Evolutionary conservation across 306 rosid species (phyloP).

Genomic region (Acacia acuminata): DNA sequence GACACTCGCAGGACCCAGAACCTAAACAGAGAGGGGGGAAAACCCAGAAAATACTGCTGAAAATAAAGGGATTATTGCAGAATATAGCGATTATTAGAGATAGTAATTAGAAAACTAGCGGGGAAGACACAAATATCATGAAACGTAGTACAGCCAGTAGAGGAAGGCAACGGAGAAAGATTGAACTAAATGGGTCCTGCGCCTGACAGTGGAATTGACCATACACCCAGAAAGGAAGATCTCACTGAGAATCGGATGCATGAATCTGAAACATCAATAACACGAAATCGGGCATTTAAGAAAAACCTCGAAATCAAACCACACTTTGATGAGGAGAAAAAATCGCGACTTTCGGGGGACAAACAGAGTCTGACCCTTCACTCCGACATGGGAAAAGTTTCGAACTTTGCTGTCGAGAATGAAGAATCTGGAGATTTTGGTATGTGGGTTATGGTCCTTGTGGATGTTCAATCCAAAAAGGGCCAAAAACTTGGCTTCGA

Average conservation of each 20-base stretch:
- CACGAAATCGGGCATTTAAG: conserved; percentile 42
- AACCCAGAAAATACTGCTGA: conserved; percentile 9
- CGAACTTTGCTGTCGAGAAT: not conserved
- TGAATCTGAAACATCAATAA: conserved; percentile 69
- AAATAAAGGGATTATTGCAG: not conserved
- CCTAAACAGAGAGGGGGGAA: not conserved
- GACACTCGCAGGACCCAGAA: conserved; percentile 43
- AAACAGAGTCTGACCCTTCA: not conserved
- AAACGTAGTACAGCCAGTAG: conserved; percentile 67
- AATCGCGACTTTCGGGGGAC: not conserved
- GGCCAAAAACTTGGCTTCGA: not conserved
- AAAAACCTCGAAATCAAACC: not conserved
- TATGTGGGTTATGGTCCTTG: not conserved
- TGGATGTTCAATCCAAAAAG: not conserved
- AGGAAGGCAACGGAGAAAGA: conserved; percentile 81
- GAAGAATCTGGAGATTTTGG: conserved; percentile 5
- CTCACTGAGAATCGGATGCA: conserved; percentile 67
- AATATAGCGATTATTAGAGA: not conserved
- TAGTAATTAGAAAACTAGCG: not conserved
- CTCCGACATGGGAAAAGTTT: not conserved
- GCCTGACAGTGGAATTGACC: conserved; percentile 59
- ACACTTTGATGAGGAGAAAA: not conserved
- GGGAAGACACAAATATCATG: conserved; percentile 38
- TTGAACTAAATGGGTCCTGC: conserved; percentile 74
- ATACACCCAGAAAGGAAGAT: conserved; percentile 54